Evolutionary conservation across 768 basidiomycete species (phyloP).

Genomic region (Cubamyces sp.): DNA sequence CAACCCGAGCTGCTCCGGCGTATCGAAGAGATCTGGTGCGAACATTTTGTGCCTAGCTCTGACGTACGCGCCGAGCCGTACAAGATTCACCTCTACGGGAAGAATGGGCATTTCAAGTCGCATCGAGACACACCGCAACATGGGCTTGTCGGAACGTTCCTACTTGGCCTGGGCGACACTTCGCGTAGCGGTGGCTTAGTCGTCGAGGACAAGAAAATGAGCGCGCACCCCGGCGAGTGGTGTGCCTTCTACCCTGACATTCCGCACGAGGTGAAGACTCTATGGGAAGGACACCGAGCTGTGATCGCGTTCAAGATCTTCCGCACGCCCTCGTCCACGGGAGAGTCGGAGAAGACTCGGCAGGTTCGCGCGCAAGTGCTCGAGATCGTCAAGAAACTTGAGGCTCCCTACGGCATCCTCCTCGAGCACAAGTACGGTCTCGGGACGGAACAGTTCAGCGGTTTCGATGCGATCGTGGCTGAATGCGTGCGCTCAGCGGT

Average conservation of each 20-base stretch:
- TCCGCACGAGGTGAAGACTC: conserved; percentile 27
- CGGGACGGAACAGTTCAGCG: conserved; percentile 32
- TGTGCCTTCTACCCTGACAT: conserved; percentile 40
- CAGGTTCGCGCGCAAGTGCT: neutral
- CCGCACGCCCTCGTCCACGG: conserved; percentile 9
- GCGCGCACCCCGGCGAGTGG: conserved; percentile 27
- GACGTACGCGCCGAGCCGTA: conserved; percentile 36
- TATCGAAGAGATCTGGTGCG: conserved; percentile 26
- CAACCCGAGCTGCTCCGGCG: conserved; percentile 18
- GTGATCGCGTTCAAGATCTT: conserved; percentile 40
- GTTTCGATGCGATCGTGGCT: conserved; percentile 30
- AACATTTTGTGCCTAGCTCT: conserved; percentile 28
- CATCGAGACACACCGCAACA: conserved; percentile 37
- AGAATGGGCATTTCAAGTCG: conserved; percentile 24
- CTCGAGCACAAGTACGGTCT: conserved; percentile 35
- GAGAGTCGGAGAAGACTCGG: neutral
- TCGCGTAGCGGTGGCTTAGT: neutral
- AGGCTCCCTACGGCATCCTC: conserved; percentile 34
- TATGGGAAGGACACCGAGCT: conserved; percentile 30
- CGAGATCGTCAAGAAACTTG: conserved; percentile 13
- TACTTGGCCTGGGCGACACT: conserved; percentile 37
- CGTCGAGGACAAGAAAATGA: neutral
- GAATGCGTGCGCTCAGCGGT: conserved; percentile 10
- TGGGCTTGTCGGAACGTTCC: conserved; percentile 39
- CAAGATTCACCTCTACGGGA: conserved; percentile 38